Evolutionary conservation across 2,329 filamentous ascomycete species (phyloP).

Genomic region (Anthostomella pinea): DNA sequence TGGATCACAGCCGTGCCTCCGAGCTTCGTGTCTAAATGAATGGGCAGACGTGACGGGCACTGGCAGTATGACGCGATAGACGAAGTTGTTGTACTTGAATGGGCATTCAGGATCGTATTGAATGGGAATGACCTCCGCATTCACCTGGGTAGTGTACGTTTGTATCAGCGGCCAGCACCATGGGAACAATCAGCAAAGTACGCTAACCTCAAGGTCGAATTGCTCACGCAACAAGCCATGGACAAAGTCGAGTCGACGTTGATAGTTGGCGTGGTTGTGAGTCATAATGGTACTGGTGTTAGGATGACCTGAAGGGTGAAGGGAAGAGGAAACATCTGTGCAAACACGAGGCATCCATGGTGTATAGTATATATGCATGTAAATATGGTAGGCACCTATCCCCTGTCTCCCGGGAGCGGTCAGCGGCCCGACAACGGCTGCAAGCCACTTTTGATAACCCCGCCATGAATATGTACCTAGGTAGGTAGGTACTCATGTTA

Average conservation of each 20-base stretch:
- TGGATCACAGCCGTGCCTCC: conserved; percentile 24
- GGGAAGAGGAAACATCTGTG: not conserved
- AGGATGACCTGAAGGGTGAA: not conserved
- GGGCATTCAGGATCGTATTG: conserved; percentile 32
- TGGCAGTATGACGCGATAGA: conserved; percentile 27
- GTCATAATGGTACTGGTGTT: conserved; percentile 4
- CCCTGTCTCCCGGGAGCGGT: too few species aligned
- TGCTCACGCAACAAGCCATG: not conserved
- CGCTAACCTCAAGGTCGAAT: conserved; percentile 4
- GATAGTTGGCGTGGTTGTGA: conserved; percentile 8
- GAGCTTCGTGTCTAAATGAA: conserved; percentile 8
- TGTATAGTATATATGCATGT: too few species aligned
- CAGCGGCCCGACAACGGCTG: too few species aligned
- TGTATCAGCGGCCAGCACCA: not conserved
- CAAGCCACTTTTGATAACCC: too few species aligned
- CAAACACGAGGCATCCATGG: not conserved
- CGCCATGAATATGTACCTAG: too few species aligned
- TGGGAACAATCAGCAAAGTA: not conserved
- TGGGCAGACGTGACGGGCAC: not conserved
- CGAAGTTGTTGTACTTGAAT: conserved; percentile 37
- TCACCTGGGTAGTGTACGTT: not conserved
- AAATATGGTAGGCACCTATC: too few species aligned
- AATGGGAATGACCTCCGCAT: conserved; percentile 22
- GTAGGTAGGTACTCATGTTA: too few species aligned
- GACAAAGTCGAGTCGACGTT: conserved; percentile 9